Evolutionary conservation across 2,329 filamentous ascomycete species (phyloP), one percentile per base, ranked within the genome.

Genomic region (Pseudogymnoascus sp.): DNA sequence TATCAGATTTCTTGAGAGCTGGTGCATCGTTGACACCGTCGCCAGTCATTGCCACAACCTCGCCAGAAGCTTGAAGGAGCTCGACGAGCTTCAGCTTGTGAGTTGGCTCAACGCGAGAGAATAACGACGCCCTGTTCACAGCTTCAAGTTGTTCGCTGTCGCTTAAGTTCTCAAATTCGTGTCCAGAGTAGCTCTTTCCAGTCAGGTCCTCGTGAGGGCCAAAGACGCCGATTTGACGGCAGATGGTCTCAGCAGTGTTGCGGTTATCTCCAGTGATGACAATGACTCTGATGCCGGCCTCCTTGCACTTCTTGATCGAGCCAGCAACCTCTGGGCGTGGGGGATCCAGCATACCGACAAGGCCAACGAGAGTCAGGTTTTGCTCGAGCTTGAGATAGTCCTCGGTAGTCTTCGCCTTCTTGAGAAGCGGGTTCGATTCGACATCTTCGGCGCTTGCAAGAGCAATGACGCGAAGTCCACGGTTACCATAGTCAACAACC

Each of bases 11-110:
- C 84, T 99, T 99, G 72, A 99, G 82, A 14, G 95, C 95, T 56
- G 95, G 95, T 4, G 95, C 95, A 76, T 99, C 95, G 73, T 99
- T 99, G 76, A 99, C 95, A 76, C 95, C 95, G 73, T 99, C 95
- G 72, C 95, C 95, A 69, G 95, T 99, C 95, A 99, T 99, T 69
- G 95, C 95, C 67, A 99, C 96, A 47, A 99, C 95, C 74, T 99
- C 91, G 65, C 91, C 91, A 61, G 90, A 82, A 64, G 90, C 91
- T 76, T 99, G 96, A 53, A 99, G 88, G 50, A 99, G 87, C 75
- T 99, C 95, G 59, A 99, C 93, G 53, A 99, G 86, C 77, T 91
- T 95, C n/a, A 90, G 96, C 83, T 99, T 99, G 83, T 99, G 95
- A 60, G 83, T 86, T 61, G 95, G 95, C 76, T 99, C 95, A 24